Conservation (phyloP, 2,329 filamentous ascomycete genomes). For the Colletotrichum abscissum region DNA sequence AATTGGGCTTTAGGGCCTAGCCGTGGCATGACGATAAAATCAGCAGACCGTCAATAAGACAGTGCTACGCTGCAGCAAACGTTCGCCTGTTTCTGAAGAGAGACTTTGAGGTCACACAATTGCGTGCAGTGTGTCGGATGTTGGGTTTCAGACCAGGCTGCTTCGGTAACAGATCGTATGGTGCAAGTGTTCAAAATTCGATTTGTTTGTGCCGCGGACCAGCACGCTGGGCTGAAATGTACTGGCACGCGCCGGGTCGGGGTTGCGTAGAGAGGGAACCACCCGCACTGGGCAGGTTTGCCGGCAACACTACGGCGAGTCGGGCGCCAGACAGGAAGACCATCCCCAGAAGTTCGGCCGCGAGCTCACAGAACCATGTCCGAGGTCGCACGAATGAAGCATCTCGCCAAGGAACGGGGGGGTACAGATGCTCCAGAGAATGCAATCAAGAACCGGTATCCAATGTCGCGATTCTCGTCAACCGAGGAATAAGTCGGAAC, state of each 20-base stretch:
- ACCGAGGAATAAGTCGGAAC: conserved; percentile 25
- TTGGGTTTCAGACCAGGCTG: conserved; percentile 32
- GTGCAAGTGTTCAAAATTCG: neutral
- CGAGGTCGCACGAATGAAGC: conserved; percentile 26
- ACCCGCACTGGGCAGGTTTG: conserved; percentile 15
- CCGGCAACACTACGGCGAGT: conserved; percentile 22
- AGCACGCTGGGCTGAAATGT: conserved; percentile 15
- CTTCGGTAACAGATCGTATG: neutral
- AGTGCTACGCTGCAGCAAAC: neutral
- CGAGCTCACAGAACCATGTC: conserved; percentile 13
- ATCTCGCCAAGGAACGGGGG: conserved; percentile 21
- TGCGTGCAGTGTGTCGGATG: conserved; percentile 20
- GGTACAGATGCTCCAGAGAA: conserved; percentile 9
- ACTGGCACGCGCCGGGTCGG: conserved; percentile 30
- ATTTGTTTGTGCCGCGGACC: conserved; percentile 28
- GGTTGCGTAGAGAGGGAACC: conserved; percentile 3
- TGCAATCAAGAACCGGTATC: neutral
- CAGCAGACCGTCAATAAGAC: neutral
- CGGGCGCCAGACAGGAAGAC: neutral
- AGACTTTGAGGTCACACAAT: conserved; percentile 14
- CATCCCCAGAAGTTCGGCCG: conserved; percentile 13
- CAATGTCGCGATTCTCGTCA: conserved; percentile 13
- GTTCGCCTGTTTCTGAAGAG: neutral
- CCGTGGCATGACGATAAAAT: conserved; percentile 3
- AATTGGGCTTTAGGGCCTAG: too few relatives aligned